Base-by-base conservation (phyloP, 179 eudicot genomes). In the Silene coronaria region DNA sequence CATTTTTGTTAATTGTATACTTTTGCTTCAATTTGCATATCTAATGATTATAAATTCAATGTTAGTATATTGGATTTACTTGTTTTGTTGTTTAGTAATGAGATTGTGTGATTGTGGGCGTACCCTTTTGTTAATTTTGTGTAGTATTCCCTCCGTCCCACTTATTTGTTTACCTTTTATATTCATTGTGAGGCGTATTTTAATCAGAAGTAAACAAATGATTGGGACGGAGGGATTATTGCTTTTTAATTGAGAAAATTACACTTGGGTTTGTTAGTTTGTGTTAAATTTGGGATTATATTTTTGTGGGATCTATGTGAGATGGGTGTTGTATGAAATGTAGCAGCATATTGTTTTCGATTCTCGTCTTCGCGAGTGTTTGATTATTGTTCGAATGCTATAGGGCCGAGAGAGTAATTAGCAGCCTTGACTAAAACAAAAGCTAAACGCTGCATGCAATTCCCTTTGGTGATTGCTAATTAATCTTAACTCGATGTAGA, bases 1-100 rank as follows among this genome's bases (percentile, higher is more conserved):
- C 71, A 76, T 77, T 32, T 22, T 1, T 80, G 36, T 63, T 30
- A 59, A 51, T 53, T 71, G 48, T 38, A 0, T 9, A 51, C 42
- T 67, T 72, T 42, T 63, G 27, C 21, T 10, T 48, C 17, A 21
- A 57, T 46, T 65, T 4, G 42, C 32, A n/a, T 22, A 11, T 77
- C 61, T 26, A 11, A 6, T 21, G 30, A 71, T 46, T 21, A 53
- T 63, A 62, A 14, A 71, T 53, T 5, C 17, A 38, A 61, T n/a
- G 60, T n/a, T 21, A 0, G 5, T 46, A 0, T 16, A 61, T 8
- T 46, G 74, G 61, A 12, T 58, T 59, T 60, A 42, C 14, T 77
- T 12, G 62, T 30, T 27, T 42, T 7, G 22, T 62, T n/a, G 6
- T 62, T 42, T 3, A n/a, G 16, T 48, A 26, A 13, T 62, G 19